A percentile compares a stretch with the other conserved stretches of the same genome.
These are phyloP conservation scores for Xylariaceae sp. DNA, from an alignment of 2,329 filamentous ascomycete genomes.

Conservation along the genomic window DNA sequence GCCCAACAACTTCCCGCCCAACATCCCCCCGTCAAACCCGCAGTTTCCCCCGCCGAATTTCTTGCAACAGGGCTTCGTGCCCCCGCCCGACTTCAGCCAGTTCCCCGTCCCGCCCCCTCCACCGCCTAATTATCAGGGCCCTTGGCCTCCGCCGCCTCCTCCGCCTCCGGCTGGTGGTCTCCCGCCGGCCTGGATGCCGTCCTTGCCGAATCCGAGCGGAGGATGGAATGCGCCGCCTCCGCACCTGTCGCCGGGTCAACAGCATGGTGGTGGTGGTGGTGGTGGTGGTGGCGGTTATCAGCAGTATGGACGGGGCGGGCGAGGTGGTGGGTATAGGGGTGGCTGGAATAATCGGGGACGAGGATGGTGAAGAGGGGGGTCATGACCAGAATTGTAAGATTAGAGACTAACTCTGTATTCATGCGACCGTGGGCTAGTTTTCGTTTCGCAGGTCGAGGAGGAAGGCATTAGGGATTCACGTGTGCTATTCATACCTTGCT, in stretches of 20 bases:
- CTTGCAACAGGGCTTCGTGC: constrained; percentile 19
- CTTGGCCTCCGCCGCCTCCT: constrained; percentile 25
- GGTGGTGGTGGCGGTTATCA: constrained; percentile 27
- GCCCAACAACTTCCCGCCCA: constrained; percentile 11
- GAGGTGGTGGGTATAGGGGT: constrained; percentile 30
- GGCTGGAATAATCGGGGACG: constrained; percentile 28
- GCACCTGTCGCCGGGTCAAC: constrained; percentile 20
- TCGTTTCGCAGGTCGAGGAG: not conserved
- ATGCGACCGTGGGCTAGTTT: not conserved
- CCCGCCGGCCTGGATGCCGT: constrained; percentile 25
- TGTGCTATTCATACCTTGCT: not conserved
- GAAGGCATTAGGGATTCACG: no score
- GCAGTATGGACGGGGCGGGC: constrained; percentile 30
- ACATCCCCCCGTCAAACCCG: constrained; percentile 13
- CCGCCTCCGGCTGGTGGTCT: constrained; percentile 22
- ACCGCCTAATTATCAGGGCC: constrained; percentile 25
- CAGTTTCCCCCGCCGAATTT: constrained; percentile 22
- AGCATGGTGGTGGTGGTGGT: constrained; percentile 23
- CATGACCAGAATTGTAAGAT: not conserved
- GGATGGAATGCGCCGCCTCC: constrained; percentile 24
- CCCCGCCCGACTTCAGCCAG: constrained; percentile 24
- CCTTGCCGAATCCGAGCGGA: constrained; percentile 18
- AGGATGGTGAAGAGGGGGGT: constrained; percentile 22
- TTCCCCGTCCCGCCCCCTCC: constrained; percentile 28
- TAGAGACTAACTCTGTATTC: constrained; percentile 15